These are phyloP conservation scores for Kluyveromyces lactis DNA, from an alignment of 805 yeast genomes.

Conservation along the genomic window DNA sequence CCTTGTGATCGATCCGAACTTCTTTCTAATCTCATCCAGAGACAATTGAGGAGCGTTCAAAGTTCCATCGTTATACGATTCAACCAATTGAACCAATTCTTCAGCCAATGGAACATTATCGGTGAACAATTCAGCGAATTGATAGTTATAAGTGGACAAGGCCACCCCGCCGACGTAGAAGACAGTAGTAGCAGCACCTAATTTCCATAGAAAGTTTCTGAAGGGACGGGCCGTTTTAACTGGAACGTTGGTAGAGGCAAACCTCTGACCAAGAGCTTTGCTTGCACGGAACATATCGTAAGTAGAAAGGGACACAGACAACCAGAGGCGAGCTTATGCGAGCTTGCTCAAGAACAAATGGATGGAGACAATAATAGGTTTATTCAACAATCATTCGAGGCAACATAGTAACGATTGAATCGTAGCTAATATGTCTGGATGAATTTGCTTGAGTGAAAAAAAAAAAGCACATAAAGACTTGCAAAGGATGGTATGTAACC, in stretches of 20 bases:
- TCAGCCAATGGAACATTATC: constrained; percentile 62
- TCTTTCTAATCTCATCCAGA: constrained; percentile 17
- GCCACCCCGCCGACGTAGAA: constrained; percentile 56
- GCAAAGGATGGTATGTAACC: too few relatives aligned
- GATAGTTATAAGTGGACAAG: constrained; percentile 45
- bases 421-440: too few relatives aligned
- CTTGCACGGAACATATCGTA: constrained; percentile 2
- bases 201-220: constrained; percentile 26
- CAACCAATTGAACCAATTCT: constrained; percentile 41
- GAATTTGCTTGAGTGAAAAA: too few relatives aligned
- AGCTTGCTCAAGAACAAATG: too few relatives aligned
- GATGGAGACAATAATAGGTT: too few relatives aligned
- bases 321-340: too few relatives aligned
- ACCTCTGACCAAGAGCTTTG: background rate
- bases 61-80: constrained; percentile 26
- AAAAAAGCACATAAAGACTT: too few relatives aligned
- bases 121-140: constrained; percentile 52
- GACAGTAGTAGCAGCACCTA: constrained; percentile 27
- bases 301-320: too few relatives aligned
- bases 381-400: too few relatives aligned
- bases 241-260: constrained; percentile 9
- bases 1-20: constrained; percentile 16
- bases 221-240: constrained; percentile 15
- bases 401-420: too few relatives aligned
- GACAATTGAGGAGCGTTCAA: constrained; percentile 14